Percentiles rank a stretch among this genome's conserved stretches.
These are phyloP conservation scores for Candida corydali DNA, from an alignment of 805 yeast species.

Conservation along the genomic window DNA sequence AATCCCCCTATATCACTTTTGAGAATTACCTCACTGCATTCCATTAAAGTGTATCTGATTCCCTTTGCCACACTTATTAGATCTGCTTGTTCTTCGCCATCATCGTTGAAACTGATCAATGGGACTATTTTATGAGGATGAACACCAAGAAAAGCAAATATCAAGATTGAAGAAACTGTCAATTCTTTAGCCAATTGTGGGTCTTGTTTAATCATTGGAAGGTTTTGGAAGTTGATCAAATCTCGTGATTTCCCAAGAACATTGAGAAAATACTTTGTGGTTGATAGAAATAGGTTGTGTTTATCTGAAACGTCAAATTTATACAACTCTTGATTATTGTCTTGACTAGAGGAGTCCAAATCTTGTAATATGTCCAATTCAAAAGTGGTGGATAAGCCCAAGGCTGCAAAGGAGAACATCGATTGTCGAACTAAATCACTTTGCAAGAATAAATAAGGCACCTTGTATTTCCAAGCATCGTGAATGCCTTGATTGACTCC, in stretches of 20 bases:
- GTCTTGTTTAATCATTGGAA: background rate
- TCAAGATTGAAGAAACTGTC: slow-evolving; percentile 16
- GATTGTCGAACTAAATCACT: slow-evolving; percentile 23
- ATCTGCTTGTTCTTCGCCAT: slow-evolving; percentile 12
- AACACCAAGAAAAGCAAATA: slow-evolving; percentile 26
- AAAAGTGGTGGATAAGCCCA: slow-evolving; percentile 6
- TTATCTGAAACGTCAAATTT: background rate
- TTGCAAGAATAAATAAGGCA: slow-evolving; percentile 21
- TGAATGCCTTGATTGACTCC: slow-evolving; percentile 18
- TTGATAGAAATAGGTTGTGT: slow-evolving; percentile 3
- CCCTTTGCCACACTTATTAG: slow-evolving; percentile 18
- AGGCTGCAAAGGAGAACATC: slow-evolving; percentile 20
- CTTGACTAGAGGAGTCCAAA: slow-evolving; percentile 28
- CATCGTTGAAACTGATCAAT: slow-evolving; percentile 19
- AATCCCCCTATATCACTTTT: slow-evolving; percentile 5
- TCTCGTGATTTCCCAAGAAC: background rate
- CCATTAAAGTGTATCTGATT: slow-evolving; percentile 8
- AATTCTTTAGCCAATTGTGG: slow-evolving; percentile 13
- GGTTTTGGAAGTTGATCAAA: background rate
- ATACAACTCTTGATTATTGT: background rate
- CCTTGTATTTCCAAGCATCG: slow-evolving; percentile 21
- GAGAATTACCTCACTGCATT: slow-evolving; percentile 5
- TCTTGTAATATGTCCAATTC: slow-evolving; percentile 3
- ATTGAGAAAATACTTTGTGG: slow-evolving; percentile 6
- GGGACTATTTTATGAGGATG: slow-evolving; percentile 30